Percentiles rank a stretch among this genome's conserved stretches.
phyloP scores from a whole-genome alignment of 257 asterid genomes.

The Forsythia suspensa region DNA sequence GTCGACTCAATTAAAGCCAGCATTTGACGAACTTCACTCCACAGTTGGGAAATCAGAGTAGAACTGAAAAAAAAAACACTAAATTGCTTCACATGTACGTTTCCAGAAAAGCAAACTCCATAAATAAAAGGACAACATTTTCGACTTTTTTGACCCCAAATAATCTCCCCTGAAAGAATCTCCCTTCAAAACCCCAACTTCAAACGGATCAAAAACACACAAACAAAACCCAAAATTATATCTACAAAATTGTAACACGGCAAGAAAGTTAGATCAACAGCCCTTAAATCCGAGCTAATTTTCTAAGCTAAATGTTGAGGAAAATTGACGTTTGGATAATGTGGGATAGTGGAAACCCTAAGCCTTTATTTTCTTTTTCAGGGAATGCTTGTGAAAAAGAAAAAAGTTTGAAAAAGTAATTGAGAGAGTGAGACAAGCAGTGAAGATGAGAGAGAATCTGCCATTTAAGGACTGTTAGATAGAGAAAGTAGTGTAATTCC shows the following conservation, averaged over 20 bases:
- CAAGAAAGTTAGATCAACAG: conserved; percentile 4
- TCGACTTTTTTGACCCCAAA: neutral
- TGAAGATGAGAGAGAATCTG: conserved; percentile 36
- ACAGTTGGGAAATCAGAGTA: conserved; percentile 26
- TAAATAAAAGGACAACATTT: neutral
- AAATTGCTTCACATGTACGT: conserved; percentile 55
- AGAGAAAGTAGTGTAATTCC: conserved; percentile 8
- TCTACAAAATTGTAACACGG: neutral
- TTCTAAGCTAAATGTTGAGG: conserved; percentile 31
- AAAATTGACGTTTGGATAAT: conserved; percentile 16
- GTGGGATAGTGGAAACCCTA: conserved; percentile 51
- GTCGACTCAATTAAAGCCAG: conserved; percentile 27
- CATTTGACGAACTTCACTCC: conserved; percentile 19
- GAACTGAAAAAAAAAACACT: conserved; percentile 17
- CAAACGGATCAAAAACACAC: conserved; percentile 21
- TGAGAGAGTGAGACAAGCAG: conserved; percentile 11
- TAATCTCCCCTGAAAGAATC: neutral
- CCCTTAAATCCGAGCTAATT: neutral
- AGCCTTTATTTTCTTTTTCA: conserved; percentile 37
- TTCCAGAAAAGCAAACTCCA: conserved; percentile 13
- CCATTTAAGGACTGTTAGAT: conserved; percentile 27
- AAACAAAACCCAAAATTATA: conserved; percentile 5
- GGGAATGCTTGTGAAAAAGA: conserved; percentile 62
- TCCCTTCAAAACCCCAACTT: conserved; percentile 18
- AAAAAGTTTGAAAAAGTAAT: conserved; percentile 34